Evolutionary conservation across 108 stramenopile species (phyloP).

Genomic region (Cyclotella choctawhatcheeana): DNA sequence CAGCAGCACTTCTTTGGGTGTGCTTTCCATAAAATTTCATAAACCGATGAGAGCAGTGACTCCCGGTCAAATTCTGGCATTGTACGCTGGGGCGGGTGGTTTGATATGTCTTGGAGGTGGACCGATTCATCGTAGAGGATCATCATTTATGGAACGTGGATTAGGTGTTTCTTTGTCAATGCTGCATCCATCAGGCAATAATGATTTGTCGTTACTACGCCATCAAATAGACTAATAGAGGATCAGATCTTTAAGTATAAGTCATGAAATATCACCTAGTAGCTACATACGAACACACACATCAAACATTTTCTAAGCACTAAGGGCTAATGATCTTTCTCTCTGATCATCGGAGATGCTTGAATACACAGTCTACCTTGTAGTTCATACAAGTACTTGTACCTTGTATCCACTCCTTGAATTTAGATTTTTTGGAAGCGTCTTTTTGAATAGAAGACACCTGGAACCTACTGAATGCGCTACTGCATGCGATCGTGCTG

Average conservation of each 20-base stretch:
- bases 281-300: no score
- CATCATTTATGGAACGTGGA: slow-evolving; percentile 59
- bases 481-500: not conserved
- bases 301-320: no score
- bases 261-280: no score
- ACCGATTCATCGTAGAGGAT: slow-evolving; percentile 52
- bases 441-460: not conserved
- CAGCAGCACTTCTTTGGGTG: slow-evolving; percentile 15
- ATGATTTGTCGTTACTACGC: slow-evolving; percentile 51
- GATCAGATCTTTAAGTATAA: no score
- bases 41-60: slow-evolving; percentile 78
- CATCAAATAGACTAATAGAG: no score
- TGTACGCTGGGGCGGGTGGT: slow-evolving; percentile 70
- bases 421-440: not conserved
- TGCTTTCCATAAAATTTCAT: slow-evolving; percentile 47
- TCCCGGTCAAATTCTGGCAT: slow-evolving; percentile 74
- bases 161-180: slow-evolving; percentile 26
- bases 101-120: slow-evolving; percentile 87
- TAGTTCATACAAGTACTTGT: no score
- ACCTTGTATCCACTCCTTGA: no score
- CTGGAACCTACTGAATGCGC: no score
- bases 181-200: slow-evolving; percentile 49
- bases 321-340: no score
- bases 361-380: no score
- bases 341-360: no score